These are phyloP conservation scores for Salvia miltiorrhiza DNA, from an alignment of 257 asterid genomes.

Conservation along the genomic window DNA sequence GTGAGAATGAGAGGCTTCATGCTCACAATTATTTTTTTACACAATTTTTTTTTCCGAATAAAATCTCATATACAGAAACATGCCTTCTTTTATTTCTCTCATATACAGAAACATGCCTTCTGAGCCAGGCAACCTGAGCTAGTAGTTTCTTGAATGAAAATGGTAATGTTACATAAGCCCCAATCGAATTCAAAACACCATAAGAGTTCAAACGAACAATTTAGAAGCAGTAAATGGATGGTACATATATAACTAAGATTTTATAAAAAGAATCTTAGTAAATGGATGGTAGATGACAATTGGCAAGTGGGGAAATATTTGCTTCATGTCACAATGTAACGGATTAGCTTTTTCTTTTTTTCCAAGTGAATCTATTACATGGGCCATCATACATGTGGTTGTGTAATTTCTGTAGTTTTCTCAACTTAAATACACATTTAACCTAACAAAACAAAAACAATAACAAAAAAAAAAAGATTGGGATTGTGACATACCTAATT, in stretches of 20 bases:
- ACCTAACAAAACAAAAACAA: constrained; percentile 21
- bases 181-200: too few relatives aligned
- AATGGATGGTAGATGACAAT: too few relatives aligned
- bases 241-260: too few relatives aligned
- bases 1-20: neutral
- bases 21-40: neutral
- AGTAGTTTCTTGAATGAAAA: too few relatives aligned
- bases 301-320: too few relatives aligned
- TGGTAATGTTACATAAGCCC: too few relatives aligned
- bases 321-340: too few relatives aligned
- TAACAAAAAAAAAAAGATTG: constrained; percentile 19
- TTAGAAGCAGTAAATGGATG: neutral
- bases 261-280: too few relatives aligned
- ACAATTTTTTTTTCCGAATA: too few relatives aligned
- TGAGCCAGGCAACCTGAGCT: too few relatives aligned
- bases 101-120: too few relatives aligned
- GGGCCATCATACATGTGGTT: constrained; percentile 4
- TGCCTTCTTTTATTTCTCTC: neutral
- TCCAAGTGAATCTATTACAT: constrained; percentile 25
- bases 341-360: neutral
- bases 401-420: constrained; percentile 17
- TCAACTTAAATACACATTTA: constrained; percentile 30
- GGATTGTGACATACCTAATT: constrained; percentile 35
- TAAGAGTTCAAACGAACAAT: neutral
- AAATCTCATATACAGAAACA: neutral